Evolutionary conservation across 2,329 filamentous ascomycete genomes (phyloP), one percentile per base, ranked within the genome.

Genomic region (Trichoderma semiorbis): DNA sequence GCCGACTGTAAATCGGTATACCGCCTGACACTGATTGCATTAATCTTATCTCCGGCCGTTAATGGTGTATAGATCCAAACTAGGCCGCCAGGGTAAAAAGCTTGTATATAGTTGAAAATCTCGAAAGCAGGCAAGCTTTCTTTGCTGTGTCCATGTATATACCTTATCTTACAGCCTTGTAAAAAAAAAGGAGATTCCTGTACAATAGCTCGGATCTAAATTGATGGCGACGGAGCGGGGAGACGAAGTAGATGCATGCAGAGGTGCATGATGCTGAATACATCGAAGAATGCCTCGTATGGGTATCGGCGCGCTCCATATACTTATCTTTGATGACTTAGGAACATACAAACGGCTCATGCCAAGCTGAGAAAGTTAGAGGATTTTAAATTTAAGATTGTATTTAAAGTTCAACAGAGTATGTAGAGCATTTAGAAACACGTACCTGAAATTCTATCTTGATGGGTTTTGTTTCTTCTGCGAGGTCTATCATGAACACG

Each of bases 1-100:
- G 36, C 36, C 0, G 36, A 39, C 14, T 18, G 7, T 4, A 2
- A 7, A 1, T 0, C 0, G 7, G 0, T 16, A 43, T 36, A 16
- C 34, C 36, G 16, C 36, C 3, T 43, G 4, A 43, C 16, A 43
- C 1, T 3, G 16, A 43, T 43, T 43, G 1, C 16, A 7, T 43
- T 43, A 18, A 43, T 43, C 36, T 43, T 43, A 0, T 43, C 36
- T 43, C 4, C 36, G 2, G 36, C 16, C 7, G 36, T 43, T 43
- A 43, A 18, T 3, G 36, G 36, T 43, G 10, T 43, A 43, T 43
- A 43, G 36, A 3, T 8, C 36, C 36, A 43, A 43, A 43, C 0
- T 18, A 43, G 16, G 36, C 4, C 3, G 1, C 36, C 16, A 3
- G 7, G 1, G 36, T 43, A 18, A 43, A 43, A 43, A 18, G n/a